Conservation (phyloP, 768 basidiomycete genomes). For the Galerina marginata region DNA sequence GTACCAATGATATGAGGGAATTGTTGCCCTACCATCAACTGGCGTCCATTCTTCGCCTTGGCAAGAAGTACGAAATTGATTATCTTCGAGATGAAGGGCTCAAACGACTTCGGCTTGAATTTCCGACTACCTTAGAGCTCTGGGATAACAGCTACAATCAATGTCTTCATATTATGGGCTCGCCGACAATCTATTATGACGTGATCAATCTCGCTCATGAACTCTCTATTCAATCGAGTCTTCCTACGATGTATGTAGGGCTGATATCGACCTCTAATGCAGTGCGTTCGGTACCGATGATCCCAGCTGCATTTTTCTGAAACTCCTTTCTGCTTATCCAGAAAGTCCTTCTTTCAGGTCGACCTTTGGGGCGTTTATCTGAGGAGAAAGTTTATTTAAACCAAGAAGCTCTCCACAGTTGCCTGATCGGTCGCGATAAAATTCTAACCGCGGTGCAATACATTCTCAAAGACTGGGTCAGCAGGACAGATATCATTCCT, state of each 20-base stretch:
- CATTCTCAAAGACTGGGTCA: no score
- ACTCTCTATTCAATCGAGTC: slow-evolving; percentile 2
- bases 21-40: not conserved
- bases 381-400: no score
- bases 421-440: no score
- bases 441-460: no score
- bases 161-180: not conserved
- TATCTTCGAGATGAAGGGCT: slow-evolving; percentile 16
- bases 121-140: not conserved
- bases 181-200: not conserved
- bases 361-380: no score
- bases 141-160: slow-evolving; percentile 10
- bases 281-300: not conserved
- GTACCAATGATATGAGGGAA: slow-evolving; percentile 5
- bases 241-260: not conserved
- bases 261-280: not conserved
- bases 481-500: no score
- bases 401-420: no score
- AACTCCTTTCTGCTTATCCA: no score
- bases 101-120: slow-evolving; percentile 5
- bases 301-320: no score
- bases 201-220: slow-evolving; percentile 6
- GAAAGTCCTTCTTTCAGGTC: no score
- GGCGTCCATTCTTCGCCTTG: slow-evolving; percentile 19
- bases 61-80: slow-evolving; percentile 20